Evolutionary conservation across 345 rosid species (phyloP), one percentile per base, ranked within the genome.

Genomic region (Streptanthus diversifolius): DNA sequence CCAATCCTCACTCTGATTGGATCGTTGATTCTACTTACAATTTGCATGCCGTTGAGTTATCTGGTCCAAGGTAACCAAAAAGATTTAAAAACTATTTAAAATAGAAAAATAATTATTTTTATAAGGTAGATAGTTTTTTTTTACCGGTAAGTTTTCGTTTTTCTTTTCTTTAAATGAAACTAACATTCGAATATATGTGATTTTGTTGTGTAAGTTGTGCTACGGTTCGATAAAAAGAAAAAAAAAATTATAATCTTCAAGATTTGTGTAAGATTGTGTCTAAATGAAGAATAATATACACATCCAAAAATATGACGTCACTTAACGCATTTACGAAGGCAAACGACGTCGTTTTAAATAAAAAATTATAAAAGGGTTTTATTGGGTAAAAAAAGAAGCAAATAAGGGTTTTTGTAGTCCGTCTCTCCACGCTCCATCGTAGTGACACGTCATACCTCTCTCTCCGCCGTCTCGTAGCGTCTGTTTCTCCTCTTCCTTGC

Each of bases 31-130:
- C 98, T 8, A 93, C 97, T 3, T 93, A 89, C 61, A 91, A 91
- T 76, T 84, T 93, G 40, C 98, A 91, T 32, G 95, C 96, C 0
- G 91, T 93, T 8, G 98, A 93, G 83, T 81, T 93, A 71, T 93
- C 98, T 32, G 97, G 96, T 80, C 98, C 98, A 9, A 83, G 98
- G 83, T 93, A 88, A 29, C 6, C 3, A 8, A 8, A 2, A 9
- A 27, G 13, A 18, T 1, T 9, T 0, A 5, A 8, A 22, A 25
- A 6, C 25, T 24, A 48, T 40, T 49, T 21, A 22, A 10, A 21
- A 49, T n/a, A 49, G 51, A 48, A 36, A 55, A 11, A 19, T 33
- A n/a, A 45, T 45, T 8, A 6, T 32, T 66, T 64, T 39, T 62
- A 32, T 21, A 44, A 65, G 14, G 7, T 57, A 73, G 66, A 58